Evolutionary conservation across 2,329 filamentous ascomycete genomes (phyloP), one percentile per base, ranked within the genome.

Genomic region (Calonectria pseudoturangicola): DNA sequence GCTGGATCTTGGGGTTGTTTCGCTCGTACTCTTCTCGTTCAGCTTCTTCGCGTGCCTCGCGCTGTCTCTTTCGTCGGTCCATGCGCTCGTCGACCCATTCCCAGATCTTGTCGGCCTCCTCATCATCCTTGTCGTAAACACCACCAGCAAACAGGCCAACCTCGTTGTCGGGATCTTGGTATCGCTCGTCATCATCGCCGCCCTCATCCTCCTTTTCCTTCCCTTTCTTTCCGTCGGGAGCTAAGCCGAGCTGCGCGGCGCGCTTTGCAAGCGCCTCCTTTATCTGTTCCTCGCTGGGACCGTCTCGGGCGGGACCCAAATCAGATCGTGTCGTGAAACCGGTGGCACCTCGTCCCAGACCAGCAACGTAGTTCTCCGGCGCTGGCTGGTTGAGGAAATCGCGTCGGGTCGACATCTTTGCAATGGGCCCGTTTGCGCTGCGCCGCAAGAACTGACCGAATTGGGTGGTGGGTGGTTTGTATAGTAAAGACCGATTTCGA

Each of bases 301-400:
- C 97, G 87, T 98, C 96, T 80, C 96, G 92, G 72, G 96, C 96
- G 64, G 97, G 97, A 71, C 97, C 97, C 71, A 99, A 89, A 89
- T 99, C 97, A 70, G 96, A 98, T 81, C 97, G 92, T 48, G 97
- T 99, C 18, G 97, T 98, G 87, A 99, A 99, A 73, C 97, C 97
- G 9, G 97, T 99, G 27, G 97, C 97, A 86, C 97, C 97, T 89
- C 97, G 94, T 86, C 97, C 97, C 75, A 99, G 92, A 90, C 97
- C 97, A 76, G 97, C 97, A 75, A 99, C 96, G 82, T 96, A 96
- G 84, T 96, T 96, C 80, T 95, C 94, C 15, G 94, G 94, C 68
- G 94, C 93, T 74, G 93, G 93, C 85, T 98, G 95, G 85, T 90
- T 96, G 73, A 98, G 86, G 81, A 98, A 98, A 85, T 98, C 95